Base-by-base conservation (phyloP, 225 moss, liverwort and hornwort genomes). In the Marchantia polymorpha region DNA sequence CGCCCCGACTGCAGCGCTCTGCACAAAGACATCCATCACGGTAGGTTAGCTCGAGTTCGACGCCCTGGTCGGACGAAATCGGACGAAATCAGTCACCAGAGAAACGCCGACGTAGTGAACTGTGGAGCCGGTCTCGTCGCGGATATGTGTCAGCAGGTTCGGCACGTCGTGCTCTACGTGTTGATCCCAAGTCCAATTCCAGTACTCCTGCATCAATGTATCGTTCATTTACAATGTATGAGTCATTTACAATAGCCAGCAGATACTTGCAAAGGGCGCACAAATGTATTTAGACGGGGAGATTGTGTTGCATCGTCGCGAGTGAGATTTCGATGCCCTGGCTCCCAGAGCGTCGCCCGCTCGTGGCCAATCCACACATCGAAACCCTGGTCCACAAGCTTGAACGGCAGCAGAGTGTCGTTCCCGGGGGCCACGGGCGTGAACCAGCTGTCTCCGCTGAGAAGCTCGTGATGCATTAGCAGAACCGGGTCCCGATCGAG, bases 111-210 rank as follows among this genome's bases (percentile, higher is more conserved):
- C 80, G 65, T 87, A 74, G 80, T 94, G 90, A 7, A 92, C 83
- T 66, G 75, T 79, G 27, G 83, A 81, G 8, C 81, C 61, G 7
- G 89, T 84, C 76, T 66, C 64, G 0, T 61, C 29, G 10, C 77
- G 64, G 23, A 92, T 81, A 61, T 86, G 87, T 48, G 69, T 77
- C 23, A 94, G 82, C 63, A 84, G 81, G 8, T 80, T 76, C 25
- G 90, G 86, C 23, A 94, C 78, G 59, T 94, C 92, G 80, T 72
- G 85, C 67, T 90, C 63, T 75, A 77, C 90, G 73, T 90, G 90
- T 59, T 89, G 77, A 69, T 94, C 94, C 94, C 92, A 94, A 12
- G 91, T 87, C 92, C 90, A 94, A 77, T 91, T 78, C 92, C 94
- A 94, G 70, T 88, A 94, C 39, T 69, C 87, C 94, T 92, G 68